Evolutionary conservation across 768 basidiomycete genomes (phyloP), one percentile per base, ranked within the genome.

Genomic region (Bullera alba): DNA sequence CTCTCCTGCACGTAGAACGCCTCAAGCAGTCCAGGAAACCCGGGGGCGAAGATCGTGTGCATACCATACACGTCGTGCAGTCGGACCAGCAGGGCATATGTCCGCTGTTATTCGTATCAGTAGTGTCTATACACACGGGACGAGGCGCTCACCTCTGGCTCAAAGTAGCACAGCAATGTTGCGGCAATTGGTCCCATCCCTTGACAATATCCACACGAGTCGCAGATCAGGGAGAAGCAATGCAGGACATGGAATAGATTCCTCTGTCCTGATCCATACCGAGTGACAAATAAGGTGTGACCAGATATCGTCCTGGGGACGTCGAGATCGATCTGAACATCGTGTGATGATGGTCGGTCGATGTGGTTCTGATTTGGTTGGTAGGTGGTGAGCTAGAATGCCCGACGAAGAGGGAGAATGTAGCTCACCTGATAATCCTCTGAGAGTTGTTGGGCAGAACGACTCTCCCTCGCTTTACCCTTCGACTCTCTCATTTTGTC

Each of bases 121-220:
- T 21, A 23, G 34, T 29, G 25, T 41, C 8, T 8, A 16, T 14
- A 48, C 3, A 6, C 10, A 43, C 36, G n/a, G 28, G 29, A 8
- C n/a, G 25, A 30, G 5, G 15, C n/a, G 60, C 72, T 50, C 35
- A 77, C 76, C 66, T 90, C 87, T 6, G 95, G 89, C 56, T 85
- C 84, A 69, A 90, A 85, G 71, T 97, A 97, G 74, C 86, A 91
- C 12, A 96, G 79, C 19, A 99, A 78, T 1, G 91, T 96, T 0
- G 92, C 87, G 0, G 93, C 89, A 50, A 99, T 87, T 5, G 93
- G 87, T 2, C 95, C 92, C 95, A 99, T 99, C 53, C 95, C 95
- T 75, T 99, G 95, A 34, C 92, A 91, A 69, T 99, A 99, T 15
- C 93, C 93, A 55, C 95, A 97, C 10, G 79, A 76, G 16, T 76